These are phyloP conservation scores for Peronospora farinosa DNA, from an alignment of 352 stramenopile genomes.

Conservation along the genomic window DNA sequence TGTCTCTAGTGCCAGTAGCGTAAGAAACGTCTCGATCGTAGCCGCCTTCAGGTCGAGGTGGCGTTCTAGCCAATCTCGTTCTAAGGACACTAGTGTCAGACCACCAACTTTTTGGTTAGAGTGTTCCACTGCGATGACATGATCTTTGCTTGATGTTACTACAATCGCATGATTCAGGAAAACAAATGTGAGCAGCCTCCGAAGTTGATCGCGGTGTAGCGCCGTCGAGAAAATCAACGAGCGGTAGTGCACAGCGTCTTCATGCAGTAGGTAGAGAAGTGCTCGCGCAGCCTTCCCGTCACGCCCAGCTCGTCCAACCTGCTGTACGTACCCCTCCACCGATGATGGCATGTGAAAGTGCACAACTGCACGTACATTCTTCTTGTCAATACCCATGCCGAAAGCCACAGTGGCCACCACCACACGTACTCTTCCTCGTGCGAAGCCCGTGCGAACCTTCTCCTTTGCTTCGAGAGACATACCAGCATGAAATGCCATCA, in stretches of 20 bases:
- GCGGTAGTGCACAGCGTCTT: slow-evolving; percentile 63
- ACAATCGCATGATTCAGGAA: slow-evolving; percentile 15
- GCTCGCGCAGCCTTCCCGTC: slow-evolving; percentile 84
- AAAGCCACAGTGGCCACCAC: slow-evolving; percentile 97
- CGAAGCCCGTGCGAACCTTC: slow-evolving; percentile 81
- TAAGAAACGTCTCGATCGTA: slow-evolving; percentile 76
- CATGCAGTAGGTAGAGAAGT: slow-evolving; percentile 54
- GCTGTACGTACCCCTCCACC: slow-evolving; percentile 98
- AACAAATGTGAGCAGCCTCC: slow-evolving; percentile 38
- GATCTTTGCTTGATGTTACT: slow-evolving; percentile 5
- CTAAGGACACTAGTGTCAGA: slow-evolving; percentile 36
- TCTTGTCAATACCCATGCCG: slow-evolving; percentile 98
- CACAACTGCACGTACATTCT: slow-evolving; percentile 95
- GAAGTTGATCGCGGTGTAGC: slow-evolving; percentile 49
- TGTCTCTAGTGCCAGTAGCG: slow-evolving; percentile 40
- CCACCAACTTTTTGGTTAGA: slow-evolving; percentile 8
- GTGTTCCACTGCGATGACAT: slow-evolving; percentile 30
- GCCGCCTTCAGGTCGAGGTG: slow-evolving; percentile 67
- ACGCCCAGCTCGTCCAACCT: slow-evolving; percentile 92
- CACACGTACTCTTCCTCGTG: slow-evolving; percentile 80
- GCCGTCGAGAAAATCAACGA: slow-evolving; percentile 69
- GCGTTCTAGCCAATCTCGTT: slow-evolving; percentile 53
- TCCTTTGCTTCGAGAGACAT: slow-evolving; percentile 78
- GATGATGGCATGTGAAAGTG: slow-evolving; percentile 95
- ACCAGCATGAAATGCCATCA: slow-evolving; percentile 91